Base-by-base conservation (phyloP, 768 basidiomycete genomes). In the Hypholoma sublateritium region DNA sequence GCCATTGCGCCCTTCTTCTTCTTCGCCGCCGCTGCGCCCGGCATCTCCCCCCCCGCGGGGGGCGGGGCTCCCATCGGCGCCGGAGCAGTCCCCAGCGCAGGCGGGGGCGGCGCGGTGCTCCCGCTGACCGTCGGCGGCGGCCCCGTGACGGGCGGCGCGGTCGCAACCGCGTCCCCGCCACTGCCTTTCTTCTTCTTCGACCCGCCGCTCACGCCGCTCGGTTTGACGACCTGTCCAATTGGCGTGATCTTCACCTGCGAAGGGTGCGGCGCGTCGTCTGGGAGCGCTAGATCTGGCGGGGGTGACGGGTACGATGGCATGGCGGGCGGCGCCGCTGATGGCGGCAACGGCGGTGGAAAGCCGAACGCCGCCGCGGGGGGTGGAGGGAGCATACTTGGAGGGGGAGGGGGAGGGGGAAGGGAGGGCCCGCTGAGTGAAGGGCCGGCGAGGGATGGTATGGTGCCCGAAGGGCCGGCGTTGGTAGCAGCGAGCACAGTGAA, bases 221-320 rank as follows among this genome's bases (percentile, higher is more conserved):
- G 74, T 66, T 84, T 82, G 65, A 85, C 63, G 57, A 92, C 82
- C 68, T 92, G 89, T 6, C 91, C 91, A 16, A 92, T 72, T 0
- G 91, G 92, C 0, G 90, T 89, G 63, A 93, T 82, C 75, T 89
- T 93, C 44, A 80, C 73, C 62, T 90, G 89, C 3, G 75, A 67
- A 11, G 80, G 65, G 35, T 72, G 73, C 0, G 88, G 86, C 2
- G 71, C 35, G 62, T 93, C 91, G 75, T 93, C 91, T 8, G 80
- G 78, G 4, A 93, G 75, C 4, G 76, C 67, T 14, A 82, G 56
- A 34, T 69, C 66, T 13, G 67, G 63, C 11, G 53, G 52, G 22
- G 62, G 59, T 1, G 42, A 42, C 54, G 62, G 58, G 50, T 62
- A 60, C 34, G 51, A 64, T 52, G 32, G 8, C 14, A 35, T 21